Evolutionary conservation across 2,329 filamentous ascomycete species (phyloP), one percentile per base, ranked within the genome.

Genomic region (Claviceps digitariae): DNA sequence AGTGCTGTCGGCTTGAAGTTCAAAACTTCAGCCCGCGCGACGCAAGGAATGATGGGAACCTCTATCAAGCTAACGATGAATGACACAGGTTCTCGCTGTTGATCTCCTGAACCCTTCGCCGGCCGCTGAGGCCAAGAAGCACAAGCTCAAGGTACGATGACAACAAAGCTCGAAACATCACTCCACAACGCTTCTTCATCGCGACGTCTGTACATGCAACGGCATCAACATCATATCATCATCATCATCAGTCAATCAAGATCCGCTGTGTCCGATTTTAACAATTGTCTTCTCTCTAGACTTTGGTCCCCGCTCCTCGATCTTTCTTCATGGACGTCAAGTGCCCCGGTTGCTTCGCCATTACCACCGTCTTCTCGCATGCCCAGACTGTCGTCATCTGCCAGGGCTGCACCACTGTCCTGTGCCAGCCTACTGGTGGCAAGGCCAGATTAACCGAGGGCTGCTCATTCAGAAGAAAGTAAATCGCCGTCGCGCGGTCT

Each of bases 301-400:
- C 82, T 65, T 87, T 98, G 68, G 93, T 98, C 72, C 93, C 93
- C 69, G 86, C 83, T 63, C 93, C 93, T 69, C 89, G 93, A 74
- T 97, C 91, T 65, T 98, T 97, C 87, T 98, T 98, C 88, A 98
- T 98, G 93, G 93, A 98, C 74, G 93, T 98, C 82, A 98, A 98
- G 87, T 98, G 93, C 87, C 93, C 93, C 74, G 93, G 93, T 70
- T 98, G 93, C 88, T 98, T 97, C 86, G 96, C 90, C 76, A 98
- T 98, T 84, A 98, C 93, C 75, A 98, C 93, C 75, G 93, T 98
- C 77, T 98, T 97, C 88, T 97, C 91, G 61, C 93, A 98, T 83
- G 93, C 93, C 75, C 93, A 98, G 83, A 98, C 93, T 73, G 93
- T 98, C 74, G 93, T 98, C 76, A 94, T 97, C 83, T 98, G 93